phyloP scores from a whole-genome alignment of 2,329 filamentous ascomycete genomes.

The Ceratocystis colombiana region DNA sequence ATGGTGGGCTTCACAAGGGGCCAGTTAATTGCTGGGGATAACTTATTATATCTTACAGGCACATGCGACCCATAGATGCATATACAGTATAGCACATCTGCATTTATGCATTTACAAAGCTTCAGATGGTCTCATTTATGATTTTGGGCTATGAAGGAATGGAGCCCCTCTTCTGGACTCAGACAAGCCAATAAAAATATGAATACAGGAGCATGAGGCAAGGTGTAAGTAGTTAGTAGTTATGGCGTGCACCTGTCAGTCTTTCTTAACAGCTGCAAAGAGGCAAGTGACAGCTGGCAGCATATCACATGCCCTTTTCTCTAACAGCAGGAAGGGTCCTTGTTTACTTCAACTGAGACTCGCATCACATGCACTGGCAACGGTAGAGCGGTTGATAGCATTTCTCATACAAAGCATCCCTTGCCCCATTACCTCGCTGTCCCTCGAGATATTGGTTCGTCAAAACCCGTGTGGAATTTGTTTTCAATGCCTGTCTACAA shows the following conservation, averaged over 20 bases:
- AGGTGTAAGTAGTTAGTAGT: too few species aligned
- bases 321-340: background rate
- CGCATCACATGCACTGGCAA: background rate
- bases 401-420: background rate
- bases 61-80: too few species aligned
- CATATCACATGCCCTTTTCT: background rate
- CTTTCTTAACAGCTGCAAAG: background rate
- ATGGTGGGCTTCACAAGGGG: background rate
- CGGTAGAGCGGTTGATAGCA: background rate
- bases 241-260: background rate
- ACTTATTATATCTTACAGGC: too few species aligned
- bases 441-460: background rate
- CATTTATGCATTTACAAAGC: too few species aligned
- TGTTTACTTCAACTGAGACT: background rate
- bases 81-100: too few species aligned
- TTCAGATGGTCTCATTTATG: too few species aligned
- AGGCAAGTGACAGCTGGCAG: background rate
- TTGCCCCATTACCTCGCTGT: background rate
- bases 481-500: background rate
- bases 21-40: too few species aligned
- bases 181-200: too few species aligned
- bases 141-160: too few species aligned
- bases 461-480: background rate
- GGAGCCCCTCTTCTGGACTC: too few species aligned
- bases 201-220: too few species aligned